Percentiles rank a stretch among this genome's conserved stretches.
Evolutionary conservation across 306 rosid genomes (phyloP).

Genomic region (Sicyos edulis): DNA sequence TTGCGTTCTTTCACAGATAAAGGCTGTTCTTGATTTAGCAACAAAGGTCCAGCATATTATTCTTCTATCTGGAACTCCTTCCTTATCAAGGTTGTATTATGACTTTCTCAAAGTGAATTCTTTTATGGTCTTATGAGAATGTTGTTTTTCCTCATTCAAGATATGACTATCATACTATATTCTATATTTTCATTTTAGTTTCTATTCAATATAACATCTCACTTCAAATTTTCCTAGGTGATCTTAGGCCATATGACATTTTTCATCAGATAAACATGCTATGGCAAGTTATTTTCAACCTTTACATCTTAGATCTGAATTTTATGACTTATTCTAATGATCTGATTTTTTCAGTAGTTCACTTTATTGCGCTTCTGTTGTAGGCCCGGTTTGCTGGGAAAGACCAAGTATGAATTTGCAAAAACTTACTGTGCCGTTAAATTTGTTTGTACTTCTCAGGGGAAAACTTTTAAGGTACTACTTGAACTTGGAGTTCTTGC

Average conservation of each 20-base stretch:
- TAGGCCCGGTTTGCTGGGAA: slow-evolving; percentile 94
- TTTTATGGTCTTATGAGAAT: neutral
- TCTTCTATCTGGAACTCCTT: slow-evolving; percentile 93
- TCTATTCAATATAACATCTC: slow-evolving; percentile 34
- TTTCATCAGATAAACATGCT: slow-evolving; percentile 86
- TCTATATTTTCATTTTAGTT: slow-evolving; percentile 9
- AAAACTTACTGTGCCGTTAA: slow-evolving; percentile 72
- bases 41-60: slow-evolving; percentile 58
- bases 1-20: slow-evolving; percentile 48
- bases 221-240: slow-evolving; percentile 73
- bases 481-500: neutral
- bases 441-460: slow-evolving; percentile 44
- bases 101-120: slow-evolving; percentile 25
- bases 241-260: slow-evolving; percentile 83
- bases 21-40: slow-evolving; percentile 79
- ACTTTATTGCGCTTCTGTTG: slow-evolving; percentile 26
- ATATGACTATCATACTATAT: slow-evolving; percentile 13
- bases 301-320: slow-evolving; percentile 23
- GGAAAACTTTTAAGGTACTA: slow-evolving; percentile 69
- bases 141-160: neutral
- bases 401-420: slow-evolving; percentile 66
- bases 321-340: slow-evolving; percentile 6
- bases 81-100: slow-evolving; percentile 81
- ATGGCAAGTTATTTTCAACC: slow-evolving; percentile 59
- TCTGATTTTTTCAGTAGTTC: slow-evolving; percentile 20